These are phyloP conservation scores for Nannizziopsis arthrosporioides DNA, from an alignment of 2,329 filamentous ascomycete species.

Conservation along the genomic window DNA sequence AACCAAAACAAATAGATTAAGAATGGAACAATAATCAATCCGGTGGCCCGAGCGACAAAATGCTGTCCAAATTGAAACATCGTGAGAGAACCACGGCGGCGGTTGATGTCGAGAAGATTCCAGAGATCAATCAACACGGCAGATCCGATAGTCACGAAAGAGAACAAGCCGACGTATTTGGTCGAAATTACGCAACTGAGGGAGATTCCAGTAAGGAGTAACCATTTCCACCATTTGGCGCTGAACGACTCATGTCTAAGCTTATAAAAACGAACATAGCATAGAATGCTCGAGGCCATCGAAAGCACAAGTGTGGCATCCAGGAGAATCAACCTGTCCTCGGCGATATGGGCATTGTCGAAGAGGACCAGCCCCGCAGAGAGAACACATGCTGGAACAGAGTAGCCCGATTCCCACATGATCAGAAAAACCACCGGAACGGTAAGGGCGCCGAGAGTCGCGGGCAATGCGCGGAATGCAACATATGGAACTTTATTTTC, in stretches of 20 bases:
- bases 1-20: conserved; percentile 99
- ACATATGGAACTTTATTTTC: conserved; percentile 95
- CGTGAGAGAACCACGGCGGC: conserved; percentile 66
- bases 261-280: conserved; percentile 98
- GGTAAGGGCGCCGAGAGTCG: conserved; percentile 80
- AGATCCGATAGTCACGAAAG: conserved; percentile 91
- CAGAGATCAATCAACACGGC: conserved; percentile 91
- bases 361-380: conserved; percentile 79
- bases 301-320: conserved; percentile 89
- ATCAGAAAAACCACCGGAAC: conserved; percentile 91
- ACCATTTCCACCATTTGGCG: conserved; percentile 99
- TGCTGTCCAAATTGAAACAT: conserved; percentile 77
- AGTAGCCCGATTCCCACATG: conserved; percentile 99
- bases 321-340: conserved; percentile 87
- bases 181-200: conserved; percentile 96
- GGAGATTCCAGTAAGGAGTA: conserved; percentile 84
- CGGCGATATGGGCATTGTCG: conserved; percentile 94
- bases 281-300: conserved; percentile 88
- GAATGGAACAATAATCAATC: conserved; percentile 82
- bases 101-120: conserved; percentile 83
- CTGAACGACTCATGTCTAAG: conserved; percentile 77
- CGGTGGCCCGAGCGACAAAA: conserved; percentile 74
- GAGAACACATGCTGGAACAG: conserved; percentile 78
- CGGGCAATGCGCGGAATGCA: conserved; percentile 85
- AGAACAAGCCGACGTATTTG: conserved; percentile 95